Base-by-base conservation (phyloP, 768 basidiomycete genomes). In the Tremella yokohamensis region DNA sequence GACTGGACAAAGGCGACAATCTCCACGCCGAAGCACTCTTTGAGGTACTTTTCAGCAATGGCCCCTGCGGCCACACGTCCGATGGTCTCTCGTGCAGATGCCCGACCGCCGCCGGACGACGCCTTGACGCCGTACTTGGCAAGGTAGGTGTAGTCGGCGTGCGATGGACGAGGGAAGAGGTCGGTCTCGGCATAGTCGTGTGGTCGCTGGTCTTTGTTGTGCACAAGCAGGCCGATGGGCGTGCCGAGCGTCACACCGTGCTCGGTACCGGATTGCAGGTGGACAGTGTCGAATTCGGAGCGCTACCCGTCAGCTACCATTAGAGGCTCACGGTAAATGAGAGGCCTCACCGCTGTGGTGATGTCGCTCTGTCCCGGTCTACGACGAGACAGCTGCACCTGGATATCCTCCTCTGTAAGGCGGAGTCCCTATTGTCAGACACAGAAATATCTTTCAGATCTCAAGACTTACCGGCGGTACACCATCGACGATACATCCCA, bases 131-230 rank as follows among this genome's bases (percentile, higher is more conserved):
- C 92, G 74, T 98, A 99, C 70, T 99, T 99, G 67, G 90, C 86
- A 57, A 98, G 84, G 78, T 99, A 99, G 15, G 96, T 99, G 77
- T 87, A 96, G 77, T 99, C 96, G 12, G 96, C 96, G 70, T 99
- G 96, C 64, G 88, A 90, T 25, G 96, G 96, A 19, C 96, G 87
- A 29, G 96, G 96, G 80, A 91, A 99, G 53, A 92, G 80, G 74
- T 99, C 96, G 0, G 96, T 98, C 80, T 98, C 96, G 63, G 92
- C 86, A 78, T 99, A 99, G 78, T 99, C 96, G 71, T 97, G 89
- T 18, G 96, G 96, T 25, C 96, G 83, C 74, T 99, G 96, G 76
- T 99, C 96, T 79, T 98, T 92, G 78, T 99, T 99, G 70, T 85
- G 89, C 39, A 99, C 91, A 51, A 97, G 81, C n/a, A 99, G 84